phyloP scores from a whole-genome alignment of 106 monocot species.

The Dioscorea zingiberensis region DNA sequence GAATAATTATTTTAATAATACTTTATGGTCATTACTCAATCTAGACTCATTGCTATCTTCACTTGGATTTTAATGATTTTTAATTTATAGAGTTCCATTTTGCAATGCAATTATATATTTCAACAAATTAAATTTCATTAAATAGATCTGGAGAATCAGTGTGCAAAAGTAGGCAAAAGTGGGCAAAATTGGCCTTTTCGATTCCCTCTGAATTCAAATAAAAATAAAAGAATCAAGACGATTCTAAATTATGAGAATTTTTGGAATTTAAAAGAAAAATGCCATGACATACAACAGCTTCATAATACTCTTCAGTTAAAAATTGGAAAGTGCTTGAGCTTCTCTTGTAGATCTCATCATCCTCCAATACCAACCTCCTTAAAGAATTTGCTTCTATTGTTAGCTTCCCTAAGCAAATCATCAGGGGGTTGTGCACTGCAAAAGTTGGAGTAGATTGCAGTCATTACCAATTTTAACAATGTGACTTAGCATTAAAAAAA shows the following conservation, averaged over 20 bases:
- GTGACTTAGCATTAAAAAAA: too few relatives aligned
- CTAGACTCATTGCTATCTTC: too few relatives aligned
- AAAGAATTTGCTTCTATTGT: constrained; percentile 76
- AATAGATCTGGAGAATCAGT: too few relatives aligned
- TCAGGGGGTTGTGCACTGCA: constrained; percentile 91
- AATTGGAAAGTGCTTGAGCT: constrained; percentile 40
- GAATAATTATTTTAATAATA: too few relatives aligned
- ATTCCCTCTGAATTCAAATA: constrained; percentile 46
- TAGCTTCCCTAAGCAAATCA: constrained; percentile 67
- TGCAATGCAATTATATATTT: too few relatives aligned
- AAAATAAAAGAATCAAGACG: background rate
- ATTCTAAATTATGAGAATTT: background rate
- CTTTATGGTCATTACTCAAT: too few relatives aligned
- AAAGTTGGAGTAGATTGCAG: background rate
- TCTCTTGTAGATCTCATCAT: constrained; percentile 22
- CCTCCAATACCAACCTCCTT: constrained; percentile 59
- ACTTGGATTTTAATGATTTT: too few relatives aligned
- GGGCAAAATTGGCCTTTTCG: constrained; percentile 68
- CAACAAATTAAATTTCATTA: too few relatives aligned
- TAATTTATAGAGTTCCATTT: too few relatives aligned
- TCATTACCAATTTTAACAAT: too few relatives aligned
- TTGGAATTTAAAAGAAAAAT: constrained; percentile 1
- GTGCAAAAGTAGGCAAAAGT: too few relatives aligned
- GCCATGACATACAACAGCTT: constrained; percentile 67
- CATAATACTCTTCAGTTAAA: constrained; percentile 80